These are phyloP conservation scores for Linum usitatissimum DNA, from an alignment of 345 rosid species.

Conservation along the genomic window DNA sequence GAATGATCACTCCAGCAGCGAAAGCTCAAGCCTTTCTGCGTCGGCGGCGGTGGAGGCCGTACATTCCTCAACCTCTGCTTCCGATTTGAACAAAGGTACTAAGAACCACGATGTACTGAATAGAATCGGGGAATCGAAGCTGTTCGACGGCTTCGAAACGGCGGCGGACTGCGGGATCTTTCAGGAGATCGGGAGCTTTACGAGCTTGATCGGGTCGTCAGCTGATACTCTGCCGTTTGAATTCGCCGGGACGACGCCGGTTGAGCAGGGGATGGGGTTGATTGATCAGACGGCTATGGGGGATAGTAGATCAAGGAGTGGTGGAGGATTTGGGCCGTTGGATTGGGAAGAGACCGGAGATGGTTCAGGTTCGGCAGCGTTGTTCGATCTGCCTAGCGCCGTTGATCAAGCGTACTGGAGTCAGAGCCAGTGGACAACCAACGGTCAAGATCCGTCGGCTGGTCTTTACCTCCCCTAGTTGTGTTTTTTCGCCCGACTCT, in stretches of 20 bases:
- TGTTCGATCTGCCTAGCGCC: conserved; percentile 56
- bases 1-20: conserved; percentile 63
- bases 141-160: conserved; percentile 29
- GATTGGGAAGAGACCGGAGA: conserved; percentile 64
- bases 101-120: conserved; percentile 6
- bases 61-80: conserved; percentile 30
- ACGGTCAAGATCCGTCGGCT: conserved; percentile 42
- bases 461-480: conserved; percentile 65
- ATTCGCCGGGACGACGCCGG: conserved; percentile 17
- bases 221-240: conserved; percentile 42
- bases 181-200: conserved; percentile 52
- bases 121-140: conserved; percentile 13
- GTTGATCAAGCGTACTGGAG: conserved; percentile 85
- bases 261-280: conserved; percentile 23
- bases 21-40: conserved; percentile 73
- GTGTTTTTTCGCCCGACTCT: conserved; percentile 5
- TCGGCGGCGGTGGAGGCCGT: conserved; percentile 32
- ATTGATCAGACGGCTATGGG: conserved; percentile 37
- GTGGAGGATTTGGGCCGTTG: conserved; percentile 51
- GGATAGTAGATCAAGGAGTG: conserved; percentile 19
- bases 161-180: conserved; percentile 49
- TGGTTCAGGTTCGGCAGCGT: conserved; percentile 28
- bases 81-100: conserved; percentile 11
- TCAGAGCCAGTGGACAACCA: conserved; percentile 53
- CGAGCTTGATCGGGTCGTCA: conserved; percentile 36